A percentile compares a stretch with the other conserved stretches of the same genome.
Conservation (phyloP, 140 eudicot species). For the Oenanthe javanica region DNA sequence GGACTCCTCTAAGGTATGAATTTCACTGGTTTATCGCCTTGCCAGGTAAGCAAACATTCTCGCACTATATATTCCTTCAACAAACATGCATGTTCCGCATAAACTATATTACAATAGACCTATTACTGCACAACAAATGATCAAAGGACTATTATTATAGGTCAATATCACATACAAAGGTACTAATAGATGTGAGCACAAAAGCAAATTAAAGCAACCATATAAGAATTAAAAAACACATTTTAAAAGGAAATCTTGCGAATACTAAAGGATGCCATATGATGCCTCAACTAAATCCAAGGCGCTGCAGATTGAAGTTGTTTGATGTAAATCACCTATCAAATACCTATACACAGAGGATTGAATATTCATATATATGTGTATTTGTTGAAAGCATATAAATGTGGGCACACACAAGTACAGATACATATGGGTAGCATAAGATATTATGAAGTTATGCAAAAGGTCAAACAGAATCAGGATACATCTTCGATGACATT, state of each 20-base stretch:
- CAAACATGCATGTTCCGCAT: neutral
- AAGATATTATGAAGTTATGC: neutral
- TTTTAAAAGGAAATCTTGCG: too few relatives aligned
- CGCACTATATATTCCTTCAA: neutral
- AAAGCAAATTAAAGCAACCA: too few relatives aligned
- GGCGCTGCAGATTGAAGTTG: neutral
- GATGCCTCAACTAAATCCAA: too few relatives aligned
- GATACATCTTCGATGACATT: slow-evolving; percentile 87
- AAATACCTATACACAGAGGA: neutral
- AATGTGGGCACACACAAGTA: neutral
- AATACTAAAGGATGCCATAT: too few relatives aligned
- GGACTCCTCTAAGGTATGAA: neutral
- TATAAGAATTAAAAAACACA: too few relatives aligned
- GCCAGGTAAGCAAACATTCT: neutral
- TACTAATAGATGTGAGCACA: neutral
- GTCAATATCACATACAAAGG: neutral
- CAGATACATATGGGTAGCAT: neutral
- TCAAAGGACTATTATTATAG: neutral
- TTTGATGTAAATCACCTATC: neutral
- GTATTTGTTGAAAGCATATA: too few relatives aligned
- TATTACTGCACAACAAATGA: neutral
- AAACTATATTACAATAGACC: neutral
- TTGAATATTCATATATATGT: too few relatives aligned
- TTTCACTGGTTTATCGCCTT: neutral
- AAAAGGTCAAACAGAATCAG: slow-evolving; percentile 17